These are phyloP conservation scores for Salinomyces thailandicus DNA, from an alignment of 2,329 filamentous ascomycete genomes.

Conservation along the genomic window DNA sequence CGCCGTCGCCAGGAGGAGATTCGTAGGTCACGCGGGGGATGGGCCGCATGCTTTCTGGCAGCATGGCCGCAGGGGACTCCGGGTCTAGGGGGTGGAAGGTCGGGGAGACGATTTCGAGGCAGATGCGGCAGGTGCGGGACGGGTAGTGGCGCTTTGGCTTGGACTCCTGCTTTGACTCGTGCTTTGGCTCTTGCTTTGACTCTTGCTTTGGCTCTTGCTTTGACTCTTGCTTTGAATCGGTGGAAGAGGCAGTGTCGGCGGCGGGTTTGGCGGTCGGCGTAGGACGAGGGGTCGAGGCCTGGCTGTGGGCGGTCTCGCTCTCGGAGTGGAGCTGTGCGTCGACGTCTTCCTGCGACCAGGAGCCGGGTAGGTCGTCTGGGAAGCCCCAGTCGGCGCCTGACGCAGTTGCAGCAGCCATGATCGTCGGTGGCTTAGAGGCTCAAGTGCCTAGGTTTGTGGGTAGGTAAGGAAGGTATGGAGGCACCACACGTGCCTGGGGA, in stretches of 20 bases:
- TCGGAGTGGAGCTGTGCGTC: slow-evolving; percentile 9
- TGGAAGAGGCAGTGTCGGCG: slow-evolving; percentile 1
- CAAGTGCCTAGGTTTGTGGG: no score
- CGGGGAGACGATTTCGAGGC: slow-evolving; percentile 60
- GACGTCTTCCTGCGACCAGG: slow-evolving; percentile 15
- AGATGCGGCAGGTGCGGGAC: slow-evolving; percentile 76
- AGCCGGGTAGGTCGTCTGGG: slow-evolving; percentile 34
- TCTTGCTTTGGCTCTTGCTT: not conserved
- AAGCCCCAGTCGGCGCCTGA: slow-evolving; percentile 36
- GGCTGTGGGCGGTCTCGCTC: slow-evolving; percentile 1
- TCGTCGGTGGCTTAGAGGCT: not conserved
- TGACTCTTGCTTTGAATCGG: slow-evolving; percentile 5
- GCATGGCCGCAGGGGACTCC: slow-evolving; percentile 35
- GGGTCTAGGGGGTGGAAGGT: slow-evolving; percentile 41
- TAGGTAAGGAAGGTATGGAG: no score
- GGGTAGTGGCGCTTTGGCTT: slow-evolving; percentile 39
- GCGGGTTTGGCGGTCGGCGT: slow-evolving; percentile 1
- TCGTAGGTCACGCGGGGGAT: slow-evolving; percentile 55
- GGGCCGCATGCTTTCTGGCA: slow-evolving; percentile 46
- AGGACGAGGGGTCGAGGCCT: not conserved
- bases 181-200: not conserved
- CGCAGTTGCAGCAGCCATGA: slow-evolving; percentile 21
- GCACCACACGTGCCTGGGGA: no score
- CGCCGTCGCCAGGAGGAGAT: slow-evolving; percentile 54
- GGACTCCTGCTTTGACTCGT: not conserved